Conservation (phyloP, 495 filamentous ascomycete genomes). For the Tuber calosporum region DNA sequence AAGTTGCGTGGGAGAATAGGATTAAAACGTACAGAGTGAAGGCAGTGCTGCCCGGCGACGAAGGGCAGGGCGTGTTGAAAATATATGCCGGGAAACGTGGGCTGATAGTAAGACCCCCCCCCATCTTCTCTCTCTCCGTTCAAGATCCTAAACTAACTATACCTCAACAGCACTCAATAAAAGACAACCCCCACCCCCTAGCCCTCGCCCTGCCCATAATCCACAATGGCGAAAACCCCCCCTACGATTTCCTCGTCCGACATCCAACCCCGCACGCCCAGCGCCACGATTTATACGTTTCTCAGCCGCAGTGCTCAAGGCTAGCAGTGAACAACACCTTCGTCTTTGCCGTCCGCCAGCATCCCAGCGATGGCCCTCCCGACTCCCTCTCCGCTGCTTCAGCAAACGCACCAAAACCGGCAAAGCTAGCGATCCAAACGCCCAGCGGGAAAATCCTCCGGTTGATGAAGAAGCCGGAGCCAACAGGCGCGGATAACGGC, state of each 20-base stretch:
- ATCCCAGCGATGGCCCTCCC: conserved; percentile 56
- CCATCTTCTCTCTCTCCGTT: neutral
- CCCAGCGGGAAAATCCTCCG: conserved; percentile 92
- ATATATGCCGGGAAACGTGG: conserved; percentile 90
- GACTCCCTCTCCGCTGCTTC: conserved; percentile 42
- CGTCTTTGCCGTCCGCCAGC: conserved; percentile 90
- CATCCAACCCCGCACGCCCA: conserved; percentile 96
- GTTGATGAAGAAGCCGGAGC: conserved; percentile 80
- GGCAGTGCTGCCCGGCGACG: conserved; percentile 79
- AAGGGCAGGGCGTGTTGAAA: conserved; percentile 82
- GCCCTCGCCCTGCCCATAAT: conserved; percentile 85
- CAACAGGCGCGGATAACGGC: conserved; percentile 49
- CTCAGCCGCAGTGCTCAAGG: conserved; percentile 80
- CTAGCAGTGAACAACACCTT: conserved; percentile 94
- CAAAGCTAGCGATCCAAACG: conserved; percentile 90
- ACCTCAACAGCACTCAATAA: conserved; percentile 62
- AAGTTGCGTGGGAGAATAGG: conserved; percentile 83
- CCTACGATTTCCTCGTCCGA: conserved; percentile 83
- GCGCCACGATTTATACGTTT: conserved; percentile 92
- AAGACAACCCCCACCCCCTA: conserved; percentile 85
- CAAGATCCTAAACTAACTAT: conserved; percentile 19
- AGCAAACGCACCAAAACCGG: conserved; percentile 64
- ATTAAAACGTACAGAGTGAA: conserved; percentile 88
- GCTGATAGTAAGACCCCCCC: conserved; percentile 56
- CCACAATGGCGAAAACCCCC: conserved; percentile 83